These are phyloP conservation scores for Rhamnella rubrinervis DNA, from an alignment of 331 rosid species.

Conservation along the genomic window DNA sequence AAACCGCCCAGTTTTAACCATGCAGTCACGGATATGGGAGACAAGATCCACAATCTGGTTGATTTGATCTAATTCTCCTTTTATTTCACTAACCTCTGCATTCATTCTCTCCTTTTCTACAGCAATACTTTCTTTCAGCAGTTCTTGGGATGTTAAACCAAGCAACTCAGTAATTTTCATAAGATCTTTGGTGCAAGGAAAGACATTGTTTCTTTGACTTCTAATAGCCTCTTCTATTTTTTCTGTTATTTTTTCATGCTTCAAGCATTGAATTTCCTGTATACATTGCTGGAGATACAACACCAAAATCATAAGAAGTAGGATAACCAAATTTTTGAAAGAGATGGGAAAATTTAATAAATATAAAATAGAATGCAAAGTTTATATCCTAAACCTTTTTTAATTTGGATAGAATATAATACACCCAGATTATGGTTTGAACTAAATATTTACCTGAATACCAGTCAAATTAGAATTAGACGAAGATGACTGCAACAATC, in stretches of 20 bases:
- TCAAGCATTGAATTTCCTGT: slow-evolving; percentile 60
- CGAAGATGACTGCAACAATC: slow-evolving; percentile 54
- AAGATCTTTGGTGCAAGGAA: slow-evolving; percentile 50
- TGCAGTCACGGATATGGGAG: slow-evolving; percentile 57
- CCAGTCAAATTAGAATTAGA: slow-evolving; percentile 51
- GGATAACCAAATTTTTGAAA: neutral
- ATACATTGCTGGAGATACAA: slow-evolving; percentile 51
- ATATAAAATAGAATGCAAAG: slow-evolving; percentile 17
- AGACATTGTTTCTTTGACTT: slow-evolving; percentile 43
- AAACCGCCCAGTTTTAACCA: slow-evolving; percentile 46
- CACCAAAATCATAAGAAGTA: neutral
- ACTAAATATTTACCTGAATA: slow-evolving; percentile 57
- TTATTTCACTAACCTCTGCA: slow-evolving; percentile 47
- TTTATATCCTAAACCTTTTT: neutral
- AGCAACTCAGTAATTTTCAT: slow-evolving; percentile 59
- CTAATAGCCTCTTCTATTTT: slow-evolving; percentile 65
- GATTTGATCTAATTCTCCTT: slow-evolving; percentile 50
- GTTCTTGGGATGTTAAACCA: slow-evolving; percentile 65
- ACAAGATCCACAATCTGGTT: slow-evolving; percentile 63
- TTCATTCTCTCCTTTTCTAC: slow-evolving; percentile 74
- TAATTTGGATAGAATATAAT: neutral
- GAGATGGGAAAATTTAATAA: neutral
- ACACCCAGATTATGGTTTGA: slow-evolving; percentile 7
- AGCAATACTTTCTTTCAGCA: slow-evolving; percentile 75
- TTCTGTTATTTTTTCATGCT: slow-evolving; percentile 60